Percentiles rank a stretch among this genome's conserved stretches.
Evolutionary conservation across 257 asterid species (phyloP).

Genomic region (Fraxinus americana): DNA sequence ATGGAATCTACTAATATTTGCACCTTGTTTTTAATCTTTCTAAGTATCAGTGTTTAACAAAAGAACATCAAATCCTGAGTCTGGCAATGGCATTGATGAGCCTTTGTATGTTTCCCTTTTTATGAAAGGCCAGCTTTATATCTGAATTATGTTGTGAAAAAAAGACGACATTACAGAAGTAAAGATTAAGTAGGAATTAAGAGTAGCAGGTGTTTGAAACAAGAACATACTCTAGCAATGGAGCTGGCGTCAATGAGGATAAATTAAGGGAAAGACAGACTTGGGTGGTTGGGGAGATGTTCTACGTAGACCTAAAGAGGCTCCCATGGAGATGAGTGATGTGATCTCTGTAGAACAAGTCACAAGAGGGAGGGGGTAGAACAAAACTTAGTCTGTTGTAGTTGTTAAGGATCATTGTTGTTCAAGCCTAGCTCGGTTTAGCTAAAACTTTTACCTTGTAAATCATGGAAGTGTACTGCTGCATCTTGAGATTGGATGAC

Average conservation of each 20-base stretch:
- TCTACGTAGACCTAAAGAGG: not conserved
- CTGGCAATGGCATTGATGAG: not conserved
- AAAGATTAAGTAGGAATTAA: not conserved
- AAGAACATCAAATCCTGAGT: not conserved
- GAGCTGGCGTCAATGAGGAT: not conserved
- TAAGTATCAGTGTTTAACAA: not conserved
- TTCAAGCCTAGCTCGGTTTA: conserved; percentile 6
- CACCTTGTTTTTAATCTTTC: not conserved
- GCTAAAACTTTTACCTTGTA: not conserved
- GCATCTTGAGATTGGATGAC: not conserved
- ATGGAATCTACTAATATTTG: not conserved
- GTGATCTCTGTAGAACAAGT: not conserved
- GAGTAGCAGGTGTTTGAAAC: not conserved
- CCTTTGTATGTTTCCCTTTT: not conserved
- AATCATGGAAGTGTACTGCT: conserved; percentile 19
- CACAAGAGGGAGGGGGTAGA: not conserved
- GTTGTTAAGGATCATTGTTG: not conserved
- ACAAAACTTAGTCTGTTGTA: not conserved
- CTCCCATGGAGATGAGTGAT: not conserved
- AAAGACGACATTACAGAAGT: not conserved
- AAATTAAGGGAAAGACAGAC: not conserved
- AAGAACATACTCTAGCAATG: not conserved
- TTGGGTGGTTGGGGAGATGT: not conserved
- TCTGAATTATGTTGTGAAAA: not conserved
- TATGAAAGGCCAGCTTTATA: not conserved